These are phyloP conservation scores for Teunomyces panamensis DNA, from an alignment of 805 yeast genomes.

Conservation along the genomic window DNA sequence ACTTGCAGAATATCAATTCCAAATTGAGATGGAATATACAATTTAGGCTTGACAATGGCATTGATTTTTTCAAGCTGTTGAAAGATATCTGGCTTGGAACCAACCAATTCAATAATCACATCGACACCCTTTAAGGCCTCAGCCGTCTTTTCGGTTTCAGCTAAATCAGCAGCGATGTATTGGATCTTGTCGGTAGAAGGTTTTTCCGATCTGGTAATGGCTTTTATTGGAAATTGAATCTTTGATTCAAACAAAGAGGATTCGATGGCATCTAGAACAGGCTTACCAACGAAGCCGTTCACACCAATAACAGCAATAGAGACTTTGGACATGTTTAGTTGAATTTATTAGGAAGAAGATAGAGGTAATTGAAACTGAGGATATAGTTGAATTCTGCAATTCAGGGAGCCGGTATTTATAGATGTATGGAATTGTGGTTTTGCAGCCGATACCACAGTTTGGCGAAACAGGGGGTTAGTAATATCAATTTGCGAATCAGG, in stretches of 20 bases:
- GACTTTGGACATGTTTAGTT: conserved; percentile 14
- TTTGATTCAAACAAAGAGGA: conserved; percentile 41
- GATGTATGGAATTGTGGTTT: background rate
- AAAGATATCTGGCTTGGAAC: conserved; percentile 28
- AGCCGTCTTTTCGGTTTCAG: conserved; percentile 22
- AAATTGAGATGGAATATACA: conserved; percentile 60
- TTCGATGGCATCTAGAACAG: conserved; percentile 44
- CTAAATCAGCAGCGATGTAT: conserved; percentile 35
- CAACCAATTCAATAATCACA: conserved; percentile 47
- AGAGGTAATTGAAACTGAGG: background rate
- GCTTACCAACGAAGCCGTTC: conserved; percentile 51
- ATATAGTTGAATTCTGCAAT: background rate
- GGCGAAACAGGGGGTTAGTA: background rate
- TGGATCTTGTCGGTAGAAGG: conserved; percentile 33
- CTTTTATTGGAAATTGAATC: conserved; percentile 47
- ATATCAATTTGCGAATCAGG: background rate
- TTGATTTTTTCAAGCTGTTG: conserved; percentile 38
- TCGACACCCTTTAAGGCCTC: conserved; percentile 47
- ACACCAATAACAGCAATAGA: conserved; percentile 53
- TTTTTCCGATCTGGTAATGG: conserved; percentile 43
- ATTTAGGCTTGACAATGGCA: conserved; percentile 41
- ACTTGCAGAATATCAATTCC: conserved; percentile 44
- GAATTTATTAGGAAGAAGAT: too few relatives aligned
- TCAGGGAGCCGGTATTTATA: background rate
- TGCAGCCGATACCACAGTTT: background rate